These are phyloP conservation scores for Aspergillus quadricinctus DNA, from an alignment of 2,329 filamentous ascomycete species.

Conservation along the genomic window DNA sequence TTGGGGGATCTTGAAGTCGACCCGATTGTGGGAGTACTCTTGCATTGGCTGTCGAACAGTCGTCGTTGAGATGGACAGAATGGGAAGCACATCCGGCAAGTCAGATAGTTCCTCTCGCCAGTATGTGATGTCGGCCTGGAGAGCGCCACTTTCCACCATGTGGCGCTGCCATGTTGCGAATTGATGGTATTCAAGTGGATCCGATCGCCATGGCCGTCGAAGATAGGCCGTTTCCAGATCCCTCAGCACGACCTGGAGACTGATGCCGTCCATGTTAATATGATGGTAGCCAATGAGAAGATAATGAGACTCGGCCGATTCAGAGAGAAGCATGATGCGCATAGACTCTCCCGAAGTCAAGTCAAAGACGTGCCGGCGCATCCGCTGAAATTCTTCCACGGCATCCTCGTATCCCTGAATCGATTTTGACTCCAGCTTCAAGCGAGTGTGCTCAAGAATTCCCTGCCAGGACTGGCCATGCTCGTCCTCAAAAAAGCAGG, in stretches of 20 bases:
- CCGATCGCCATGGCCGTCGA: constrained; percentile 15
- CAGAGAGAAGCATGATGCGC: constrained; percentile 27
- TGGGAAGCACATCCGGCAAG: no score
- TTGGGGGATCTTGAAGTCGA: neutral
- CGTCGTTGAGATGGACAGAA: neutral
- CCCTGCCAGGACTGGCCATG: no score
- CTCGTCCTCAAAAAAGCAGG: no score
- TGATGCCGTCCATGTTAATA: constrained; percentile 47
- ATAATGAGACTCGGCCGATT: constrained; percentile 28
- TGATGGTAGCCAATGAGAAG: constrained; percentile 45
- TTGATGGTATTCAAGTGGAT: constrained; percentile 27
- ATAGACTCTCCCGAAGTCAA: constrained; percentile 29
- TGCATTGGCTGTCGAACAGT: neutral
- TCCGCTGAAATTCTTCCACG: no score
- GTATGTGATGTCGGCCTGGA: constrained; percentile 5
- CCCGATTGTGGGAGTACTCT: neutral
- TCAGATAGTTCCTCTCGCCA: no score
- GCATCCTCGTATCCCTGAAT: no score
- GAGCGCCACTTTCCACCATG: constrained; percentile 19
- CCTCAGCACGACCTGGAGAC: constrained; percentile 36
- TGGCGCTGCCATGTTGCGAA: constrained; percentile 27
- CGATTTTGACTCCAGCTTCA: no score
- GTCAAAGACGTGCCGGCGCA: constrained; percentile 24
- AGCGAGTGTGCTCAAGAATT: no score
- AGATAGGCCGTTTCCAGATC: constrained; percentile 43